Percentiles rank a stretch among this genome's conserved stretches.
phyloP scores from a whole-genome alignment of 352 stramenopile species.

The Phytophthora europaea region DNA sequence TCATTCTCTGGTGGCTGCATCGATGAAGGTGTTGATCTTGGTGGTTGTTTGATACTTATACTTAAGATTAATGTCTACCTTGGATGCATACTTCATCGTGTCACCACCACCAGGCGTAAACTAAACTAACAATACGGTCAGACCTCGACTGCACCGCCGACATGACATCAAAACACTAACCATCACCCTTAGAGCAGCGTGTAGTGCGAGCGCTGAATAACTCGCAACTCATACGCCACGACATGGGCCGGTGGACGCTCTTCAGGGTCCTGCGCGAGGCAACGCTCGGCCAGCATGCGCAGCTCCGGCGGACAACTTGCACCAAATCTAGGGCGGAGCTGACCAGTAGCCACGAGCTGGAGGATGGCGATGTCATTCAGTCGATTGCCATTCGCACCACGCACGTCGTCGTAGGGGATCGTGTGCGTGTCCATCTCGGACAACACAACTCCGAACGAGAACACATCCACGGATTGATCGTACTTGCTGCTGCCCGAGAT shows the following conservation, averaged over 20 bases:
- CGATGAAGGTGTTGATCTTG: neutral
- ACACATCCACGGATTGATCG: constrained; percentile 62
- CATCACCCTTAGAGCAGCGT: constrained; percentile 27
- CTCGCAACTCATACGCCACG: constrained; percentile 53
- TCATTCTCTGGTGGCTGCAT: neutral
- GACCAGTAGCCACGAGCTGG: constrained; percentile 47
- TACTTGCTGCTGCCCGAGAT: constrained; percentile 58
- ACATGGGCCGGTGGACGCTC: constrained; percentile 53
- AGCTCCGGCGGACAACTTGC: constrained; percentile 50
- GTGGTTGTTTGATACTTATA: constrained; percentile 18
- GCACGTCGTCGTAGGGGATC: constrained; percentile 59
- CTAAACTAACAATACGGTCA: constrained; percentile 3
- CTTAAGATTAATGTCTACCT: constrained; percentile 6
- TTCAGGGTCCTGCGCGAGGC: constrained; percentile 40
- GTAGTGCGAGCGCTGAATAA: constrained; percentile 43
- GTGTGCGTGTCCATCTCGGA: constrained; percentile 66
- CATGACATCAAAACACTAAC: neutral
- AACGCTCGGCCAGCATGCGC: constrained; percentile 39
- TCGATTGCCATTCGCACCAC: constrained; percentile 38
- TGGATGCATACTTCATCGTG: neutral
- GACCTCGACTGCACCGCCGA: too few species aligned
- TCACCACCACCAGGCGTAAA: neutral
- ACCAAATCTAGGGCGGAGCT: constrained; percentile 44
- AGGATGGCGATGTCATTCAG: constrained; percentile 61
- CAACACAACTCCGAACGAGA: constrained; percentile 67